These are phyloP conservation scores for Tremella fuciformis DNA, from an alignment of 768 basidiomycete genomes.

Conservation along the genomic window DNA sequence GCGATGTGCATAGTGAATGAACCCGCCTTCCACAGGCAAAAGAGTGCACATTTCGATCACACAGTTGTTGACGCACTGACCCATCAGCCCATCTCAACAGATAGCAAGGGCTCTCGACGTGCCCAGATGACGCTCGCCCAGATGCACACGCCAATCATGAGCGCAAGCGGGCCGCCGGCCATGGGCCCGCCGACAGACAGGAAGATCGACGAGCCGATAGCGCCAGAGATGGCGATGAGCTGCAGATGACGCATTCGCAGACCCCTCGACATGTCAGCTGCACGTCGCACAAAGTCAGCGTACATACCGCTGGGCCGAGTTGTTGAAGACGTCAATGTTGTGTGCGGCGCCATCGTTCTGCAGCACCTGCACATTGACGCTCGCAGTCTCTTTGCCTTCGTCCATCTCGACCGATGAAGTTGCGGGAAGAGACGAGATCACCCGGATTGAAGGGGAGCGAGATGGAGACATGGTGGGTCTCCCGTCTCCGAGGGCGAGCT, in stretches of 20 bases:
- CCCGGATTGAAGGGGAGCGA: too few relatives aligned
- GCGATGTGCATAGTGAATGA: constrained; percentile 23
- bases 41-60: constrained; percentile 31
- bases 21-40: constrained; percentile 31
- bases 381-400: too few relatives aligned
- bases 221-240: constrained; percentile 36
- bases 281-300: too few relatives aligned
- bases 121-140: constrained; percentile 24
- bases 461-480: too few relatives aligned
- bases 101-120: background rate
- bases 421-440: too few relatives aligned
- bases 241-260: constrained; percentile 37
- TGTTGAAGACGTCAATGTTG: too few relatives aligned
- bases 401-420: too few relatives aligned
- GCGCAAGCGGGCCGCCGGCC: constrained; percentile 25
- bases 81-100: background rate
- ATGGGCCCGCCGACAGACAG: constrained; percentile 12
- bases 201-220: constrained; percentile 33
- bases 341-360: too few relatives aligned
- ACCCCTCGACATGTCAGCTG: constrained; percentile 16
- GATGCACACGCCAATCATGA: constrained; percentile 27
- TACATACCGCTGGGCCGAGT: too few relatives aligned
- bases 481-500: too few relatives aligned
- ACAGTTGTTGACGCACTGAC: constrained; percentile 23
- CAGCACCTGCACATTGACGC: too few relatives aligned